Evolutionary conservation across 108 stramenopile species (phyloP).

Genomic region (Epithemia pelagica): DNA sequence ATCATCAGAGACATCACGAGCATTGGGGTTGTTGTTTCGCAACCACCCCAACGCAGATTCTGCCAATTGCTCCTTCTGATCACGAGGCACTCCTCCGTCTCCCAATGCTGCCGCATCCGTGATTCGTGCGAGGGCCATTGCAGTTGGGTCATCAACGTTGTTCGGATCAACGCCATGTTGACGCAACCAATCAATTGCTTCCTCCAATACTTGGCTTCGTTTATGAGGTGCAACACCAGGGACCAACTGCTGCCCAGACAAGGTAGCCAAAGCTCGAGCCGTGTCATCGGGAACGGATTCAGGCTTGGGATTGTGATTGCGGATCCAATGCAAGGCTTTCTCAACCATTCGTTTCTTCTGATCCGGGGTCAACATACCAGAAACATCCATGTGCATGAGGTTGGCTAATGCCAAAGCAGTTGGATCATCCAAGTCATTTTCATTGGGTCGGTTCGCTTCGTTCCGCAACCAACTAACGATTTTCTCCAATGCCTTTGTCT

Average conservation of each 20-base stretch:
- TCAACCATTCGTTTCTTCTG: constrained; percentile 12
- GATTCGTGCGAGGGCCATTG: constrained; percentile 7
- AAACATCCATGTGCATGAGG: neutral
- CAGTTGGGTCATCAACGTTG: constrained; percentile 21
- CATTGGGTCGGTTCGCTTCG: neutral
- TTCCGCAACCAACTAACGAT: constrained; percentile 26
- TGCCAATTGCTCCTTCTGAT: constrained; percentile 1
- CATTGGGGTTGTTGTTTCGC: constrained; percentile 14
- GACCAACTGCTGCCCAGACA: constrained; percentile 2
- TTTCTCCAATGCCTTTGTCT: constrained; percentile 1
- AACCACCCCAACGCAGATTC: constrained; percentile 21
- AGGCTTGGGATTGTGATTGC: constrained; percentile 12
- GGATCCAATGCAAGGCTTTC: constrained; percentile 20
- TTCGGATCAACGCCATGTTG: constrained; percentile 9
- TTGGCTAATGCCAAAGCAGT: constrained; percentile 2
- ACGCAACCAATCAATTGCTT: constrained; percentile 19
- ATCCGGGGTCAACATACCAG: neutral
- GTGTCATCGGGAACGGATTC: constrained; percentile 5
- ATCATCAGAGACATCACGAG: constrained; percentile 17
- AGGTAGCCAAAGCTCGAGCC: constrained; percentile 1
- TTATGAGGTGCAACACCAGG: neutral
- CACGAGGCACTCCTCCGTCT: constrained; percentile 8
- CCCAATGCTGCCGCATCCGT: constrained; percentile 4
- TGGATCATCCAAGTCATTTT: constrained; percentile 12
- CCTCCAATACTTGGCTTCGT: constrained; percentile 8